These are phyloP conservation scores for Diutina rugosa DNA, from an alignment of 1,139 yeast genomes.

Conservation along the genomic window DNA sequence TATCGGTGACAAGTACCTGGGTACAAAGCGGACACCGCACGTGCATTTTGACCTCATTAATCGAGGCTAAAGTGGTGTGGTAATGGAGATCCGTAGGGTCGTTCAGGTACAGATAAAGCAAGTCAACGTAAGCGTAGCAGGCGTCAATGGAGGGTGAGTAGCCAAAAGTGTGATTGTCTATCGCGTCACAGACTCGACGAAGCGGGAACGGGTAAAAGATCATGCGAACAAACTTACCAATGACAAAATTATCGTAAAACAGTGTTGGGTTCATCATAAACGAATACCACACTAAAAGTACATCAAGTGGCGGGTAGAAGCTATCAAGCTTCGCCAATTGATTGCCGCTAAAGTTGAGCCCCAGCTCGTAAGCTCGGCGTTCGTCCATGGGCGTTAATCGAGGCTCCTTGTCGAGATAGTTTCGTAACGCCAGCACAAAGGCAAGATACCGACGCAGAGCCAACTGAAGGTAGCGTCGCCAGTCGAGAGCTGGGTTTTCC, in stretches of 20 bases:
- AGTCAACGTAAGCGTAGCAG: background rate
- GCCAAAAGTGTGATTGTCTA: slow-evolving; percentile 11
- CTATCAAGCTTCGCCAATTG: slow-evolving; percentile 3
- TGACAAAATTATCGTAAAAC: slow-evolving; percentile 15
- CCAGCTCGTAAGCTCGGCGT: background rate
- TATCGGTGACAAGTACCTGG: slow-evolving; percentile 4
- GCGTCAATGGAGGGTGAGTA: slow-evolving; percentile 9
- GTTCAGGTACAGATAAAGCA: slow-evolving; percentile 1
- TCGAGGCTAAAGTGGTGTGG: background rate
- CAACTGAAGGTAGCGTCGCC: slow-evolving; percentile 17
- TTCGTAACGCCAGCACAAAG: slow-evolving; percentile 12
- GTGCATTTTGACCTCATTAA: slow-evolving; percentile 1
- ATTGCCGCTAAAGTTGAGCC: background rate
- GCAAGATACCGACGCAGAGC: slow-evolving; percentile 18
- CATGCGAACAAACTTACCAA: slow-evolving; percentile 13
- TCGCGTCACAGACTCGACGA: slow-evolving; percentile 9
- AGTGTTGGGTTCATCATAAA: slow-evolving; percentile 16
- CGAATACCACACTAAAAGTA: slow-evolving; percentile 29
- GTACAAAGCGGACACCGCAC: slow-evolving; percentile 12
- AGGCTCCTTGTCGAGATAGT: background rate
- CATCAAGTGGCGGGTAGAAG: slow-evolving; percentile 21
- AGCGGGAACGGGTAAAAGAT: slow-evolving; percentile 18
- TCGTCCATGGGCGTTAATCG: background rate
- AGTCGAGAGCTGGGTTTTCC: slow-evolving; percentile 5
- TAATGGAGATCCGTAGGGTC: slow-evolving; percentile 1